Percentiles rank a stretch among this genome's conserved stretches.
phyloP scores from a whole-genome alignment of 768 basidiomycete species.

The Mycena leptocephala region DNA sequence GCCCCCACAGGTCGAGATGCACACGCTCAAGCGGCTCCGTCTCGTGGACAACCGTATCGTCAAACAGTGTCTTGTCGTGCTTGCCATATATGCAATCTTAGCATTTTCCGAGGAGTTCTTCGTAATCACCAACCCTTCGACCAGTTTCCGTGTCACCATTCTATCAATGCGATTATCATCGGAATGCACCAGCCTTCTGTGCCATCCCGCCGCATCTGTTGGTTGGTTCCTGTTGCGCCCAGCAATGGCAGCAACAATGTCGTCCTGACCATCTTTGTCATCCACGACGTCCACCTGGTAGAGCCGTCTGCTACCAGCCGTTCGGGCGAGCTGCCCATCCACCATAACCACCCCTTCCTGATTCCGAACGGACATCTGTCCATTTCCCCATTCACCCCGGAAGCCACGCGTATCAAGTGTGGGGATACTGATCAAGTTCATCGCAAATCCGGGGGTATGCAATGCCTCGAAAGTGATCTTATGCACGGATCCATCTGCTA shows the following conservation, averaged over 20 bases:
- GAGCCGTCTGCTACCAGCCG: too few species aligned
- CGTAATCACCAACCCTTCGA: constrained; percentile 39
- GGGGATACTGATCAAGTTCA: too few species aligned
- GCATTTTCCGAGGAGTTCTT: constrained; percentile 37
- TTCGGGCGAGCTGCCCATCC: too few species aligned
- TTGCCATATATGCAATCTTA: constrained; percentile 50
- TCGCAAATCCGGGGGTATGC: too few species aligned
- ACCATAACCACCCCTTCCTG: too few species aligned
- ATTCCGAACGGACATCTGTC: too few species aligned
- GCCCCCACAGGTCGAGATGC: constrained; percentile 46
- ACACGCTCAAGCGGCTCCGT: constrained; percentile 31
- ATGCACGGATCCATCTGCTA: too few species aligned
- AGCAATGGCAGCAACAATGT: not conserved
- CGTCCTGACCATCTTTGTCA: not conserved
- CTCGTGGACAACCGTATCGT: constrained; percentile 33
- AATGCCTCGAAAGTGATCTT: too few species aligned
- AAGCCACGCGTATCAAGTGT: too few species aligned
- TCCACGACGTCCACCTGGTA: not conserved
- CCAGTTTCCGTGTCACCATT: constrained; percentile 9
- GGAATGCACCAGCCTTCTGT: not conserved
- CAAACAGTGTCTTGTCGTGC: constrained; percentile 39
- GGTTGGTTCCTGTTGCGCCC: not conserved
- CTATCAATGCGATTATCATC: not conserved
- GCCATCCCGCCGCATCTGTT: not conserved
- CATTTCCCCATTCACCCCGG: too few species aligned